phyloP scores from a whole-genome alignment of 371 early-diverging fungal genomes.

The Gilbertella persicaria region DNA sequence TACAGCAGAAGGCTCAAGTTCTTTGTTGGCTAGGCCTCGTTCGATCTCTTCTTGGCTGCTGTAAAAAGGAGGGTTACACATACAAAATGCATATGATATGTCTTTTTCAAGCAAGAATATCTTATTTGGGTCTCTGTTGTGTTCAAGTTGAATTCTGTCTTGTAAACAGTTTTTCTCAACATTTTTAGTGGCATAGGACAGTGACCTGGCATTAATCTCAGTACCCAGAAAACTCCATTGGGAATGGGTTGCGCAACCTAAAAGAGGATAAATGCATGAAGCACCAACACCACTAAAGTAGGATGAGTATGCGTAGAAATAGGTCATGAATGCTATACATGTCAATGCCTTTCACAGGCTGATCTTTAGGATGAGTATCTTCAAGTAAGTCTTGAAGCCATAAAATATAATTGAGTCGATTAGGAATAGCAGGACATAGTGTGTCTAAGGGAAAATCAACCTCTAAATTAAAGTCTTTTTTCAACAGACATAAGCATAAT shows the following conservation, averaged over 20 bases:
- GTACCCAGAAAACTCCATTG: slow-evolving; percentile 62
- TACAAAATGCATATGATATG: slow-evolving; percentile 52
- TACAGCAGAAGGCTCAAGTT: slow-evolving; percentile 51
- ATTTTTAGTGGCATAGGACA: slow-evolving; percentile 60
- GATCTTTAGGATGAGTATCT: slow-evolving; percentile 19
- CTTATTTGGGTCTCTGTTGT: slow-evolving; percentile 31
- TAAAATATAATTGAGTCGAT: slow-evolving; percentile 66
- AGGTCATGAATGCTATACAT: slow-evolving; percentile 41
- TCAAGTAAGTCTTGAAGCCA: slow-evolving; percentile 65
- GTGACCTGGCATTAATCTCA: slow-evolving; percentile 55
- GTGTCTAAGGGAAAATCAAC: slow-evolving; percentile 66
- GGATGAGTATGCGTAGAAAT: not conserved
- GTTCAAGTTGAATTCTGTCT: slow-evolving; percentile 41
- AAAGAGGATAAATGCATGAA: slow-evolving; percentile 75
- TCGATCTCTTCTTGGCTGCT: slow-evolving; percentile 47
- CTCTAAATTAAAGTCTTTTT: slow-evolving; percentile 55
- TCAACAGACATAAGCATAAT: slow-evolving; percentile 60
- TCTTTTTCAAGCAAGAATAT: slow-evolving; percentile 28
- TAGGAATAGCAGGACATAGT: slow-evolving; percentile 67
- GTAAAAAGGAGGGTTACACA: slow-evolving; percentile 83
- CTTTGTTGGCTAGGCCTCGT: slow-evolving; percentile 39
- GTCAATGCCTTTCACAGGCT: slow-evolving; percentile 53
- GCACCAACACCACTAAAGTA: slow-evolving; percentile 68
- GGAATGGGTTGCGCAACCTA: slow-evolving; percentile 53
- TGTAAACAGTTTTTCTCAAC: slow-evolving; percentile 51